Evolutionary conservation across 441 rosid genomes (phyloP), one percentile per base, ranked within the genome.

Genomic region (Hura crepitans): DNA sequence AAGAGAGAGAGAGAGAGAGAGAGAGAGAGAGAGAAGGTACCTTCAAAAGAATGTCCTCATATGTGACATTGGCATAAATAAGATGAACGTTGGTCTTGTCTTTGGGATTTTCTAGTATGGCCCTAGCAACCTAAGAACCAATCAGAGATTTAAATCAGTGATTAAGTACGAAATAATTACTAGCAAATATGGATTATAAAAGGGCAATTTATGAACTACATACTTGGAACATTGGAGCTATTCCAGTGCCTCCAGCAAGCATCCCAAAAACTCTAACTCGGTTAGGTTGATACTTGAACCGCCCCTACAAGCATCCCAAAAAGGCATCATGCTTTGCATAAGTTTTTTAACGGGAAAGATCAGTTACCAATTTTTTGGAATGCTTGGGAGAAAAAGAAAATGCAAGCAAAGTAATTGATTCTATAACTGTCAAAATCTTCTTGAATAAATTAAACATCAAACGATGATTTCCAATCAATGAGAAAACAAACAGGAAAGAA

Each of bases 221-320:
- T 76, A 91, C 98, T 77, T 93, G 98, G 88, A 88, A 93, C 98
- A 93, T 93, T 20, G 98, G 98, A 74, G 98, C 91, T 72, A 93
- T 91, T 76, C 98, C 98, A 72, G 98, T 87, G 65, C 98, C 98
- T 77, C 98, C 98, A 70, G 96, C 93, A 71, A 89, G 79, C 97
- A 93, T 93, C 69, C 98, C 98, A 62, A 89, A 91, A 71, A 88
- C 96, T 75, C 89, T 88, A 76, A 91, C 89, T 79, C 85, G 87
- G 64, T 90, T 91, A 10, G 94, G 85, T 71, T 84, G 94, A 78
- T 91, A 93, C 85, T 71, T 88, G 79, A 93, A 93, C 49, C 96
- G 89, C 14, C 98, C 98, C 98, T 93, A 80, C 65, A 67, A 68
- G 51, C 15, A 51, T 17, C 43, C 65, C 6, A 43, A 31, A 45